Conservation (phyloP, 148 eudicot genomes). For the Rhododendron henanense region DNA sequence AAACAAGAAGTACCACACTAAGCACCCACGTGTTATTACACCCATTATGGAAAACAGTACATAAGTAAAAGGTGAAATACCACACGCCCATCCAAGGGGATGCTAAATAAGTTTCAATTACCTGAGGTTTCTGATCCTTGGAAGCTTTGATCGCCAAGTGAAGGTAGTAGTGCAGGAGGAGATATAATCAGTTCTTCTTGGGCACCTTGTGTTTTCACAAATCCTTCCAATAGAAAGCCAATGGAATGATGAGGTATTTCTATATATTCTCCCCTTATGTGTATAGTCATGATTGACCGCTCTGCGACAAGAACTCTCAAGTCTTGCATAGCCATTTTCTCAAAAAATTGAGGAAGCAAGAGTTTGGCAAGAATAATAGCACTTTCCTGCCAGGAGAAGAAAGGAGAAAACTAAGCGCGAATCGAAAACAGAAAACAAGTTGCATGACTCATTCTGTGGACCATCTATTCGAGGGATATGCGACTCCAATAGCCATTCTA, state of each 20-base stretch:
- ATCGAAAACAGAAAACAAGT: not conserved
- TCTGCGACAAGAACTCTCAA: conserved; percentile 74
- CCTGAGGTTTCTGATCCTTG: conserved; percentile 53
- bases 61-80: not conserved
- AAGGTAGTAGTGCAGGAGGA: conserved; percentile 65
- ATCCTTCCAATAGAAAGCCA: conserved; percentile 82
- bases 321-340: conserved; percentile 79
- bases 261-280: conserved; percentile 70
- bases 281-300: conserved; percentile 59
- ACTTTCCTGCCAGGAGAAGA: conserved; percentile 63
- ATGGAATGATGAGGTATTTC: conserved; percentile 66
- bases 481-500: not conserved
- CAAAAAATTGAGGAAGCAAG: conserved; percentile 77
- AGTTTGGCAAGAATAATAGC: conserved; percentile 64
- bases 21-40: not conserved
- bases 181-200: conserved; percentile 57
- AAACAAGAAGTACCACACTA: not conserved
- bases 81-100: not conserved
- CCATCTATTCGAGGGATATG: not conserved
- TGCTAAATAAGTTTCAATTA: conserved; percentile 17
- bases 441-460: not conserved
- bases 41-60: not conserved
- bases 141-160: conserved; percentile 37
- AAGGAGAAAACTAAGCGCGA: not conserved
- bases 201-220: conserved; percentile 46